Evolutionary conservation across 1,284 basidiomycete species (phyloP), one percentile per base, ranked within the genome.

Genomic region (Mycocalia duriaeana): DNA sequence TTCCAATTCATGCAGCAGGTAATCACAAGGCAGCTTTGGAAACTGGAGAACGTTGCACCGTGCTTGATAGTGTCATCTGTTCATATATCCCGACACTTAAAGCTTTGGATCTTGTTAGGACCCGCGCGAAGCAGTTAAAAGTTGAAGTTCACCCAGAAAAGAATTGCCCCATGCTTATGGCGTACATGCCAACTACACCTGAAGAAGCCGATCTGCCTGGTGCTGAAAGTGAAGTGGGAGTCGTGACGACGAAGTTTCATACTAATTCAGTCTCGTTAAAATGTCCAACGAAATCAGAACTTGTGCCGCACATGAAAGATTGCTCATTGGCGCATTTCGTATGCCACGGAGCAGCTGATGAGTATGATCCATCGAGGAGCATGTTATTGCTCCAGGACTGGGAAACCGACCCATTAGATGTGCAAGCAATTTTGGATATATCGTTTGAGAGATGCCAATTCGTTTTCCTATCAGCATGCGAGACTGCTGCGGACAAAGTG

Each of bases 1-100:
- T 55, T 2, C 53, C 53, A 18, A 49, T 55, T 18, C 53, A 55
- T 36, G 53, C 53, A 23, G 53, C 53, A n/a, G 53, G 53, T 11
- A 50, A 55, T 41, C 49, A 53, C 26, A 42, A 28, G 11, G 19
- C 20, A 31, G 53, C 51, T 4, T 24, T 35, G 37, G 25, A 34
- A 23, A 48, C 43, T 2, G 47, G 51, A n/a, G 50, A 49, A 25
- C 28, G 46, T 20, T 53, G 52, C 31, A 47, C 47, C 7, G 52
- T 55, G 6, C 25, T 51, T 14, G 53, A 51, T 25, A 44, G 53
- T 18, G 49, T 44, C 1, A 41, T 55, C 8, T 53, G 49, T 2
- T 53, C 53, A 4, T 55, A 53, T 23, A 51, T 48, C 34, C 53
- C 53, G 25, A 53, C 53, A n/a, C 44, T 55, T 3, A 50, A 50